These are phyloP conservation scores for Liriodendron chinense DNA, from an alignment of 164 flowering plant species.

Conservation along the genomic window DNA sequence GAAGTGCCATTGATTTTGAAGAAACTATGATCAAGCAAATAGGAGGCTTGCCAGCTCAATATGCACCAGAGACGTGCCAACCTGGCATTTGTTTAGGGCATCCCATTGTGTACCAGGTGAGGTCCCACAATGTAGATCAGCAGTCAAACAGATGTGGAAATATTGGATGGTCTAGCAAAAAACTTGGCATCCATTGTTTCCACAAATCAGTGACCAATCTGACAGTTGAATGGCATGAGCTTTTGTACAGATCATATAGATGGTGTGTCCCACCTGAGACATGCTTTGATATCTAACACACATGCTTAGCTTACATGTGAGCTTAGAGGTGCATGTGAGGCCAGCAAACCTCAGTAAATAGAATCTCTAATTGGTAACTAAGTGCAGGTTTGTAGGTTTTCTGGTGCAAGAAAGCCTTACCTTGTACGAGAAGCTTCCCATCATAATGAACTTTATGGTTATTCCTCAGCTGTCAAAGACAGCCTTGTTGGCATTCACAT, in stretches of 20 bases:
- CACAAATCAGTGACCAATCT: not conserved
- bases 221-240: not conserved
- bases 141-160: not conserved
- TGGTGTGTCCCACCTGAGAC: not conserved
- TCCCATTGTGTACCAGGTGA: not conserved
- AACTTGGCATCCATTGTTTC: not conserved
- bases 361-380: not conserved
- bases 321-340: not conserved
- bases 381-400: not conserved
- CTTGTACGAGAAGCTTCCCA: conserved; percentile 70
- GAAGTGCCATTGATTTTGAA: too few species aligned
- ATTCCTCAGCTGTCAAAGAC: conserved; percentile 68
- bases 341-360: not conserved
- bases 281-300: not conserved
- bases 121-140: not conserved
- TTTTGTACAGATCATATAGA: not conserved
- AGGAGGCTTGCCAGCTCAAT: not conserved
- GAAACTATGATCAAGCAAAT: too few species aligned
- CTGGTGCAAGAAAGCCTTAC: conserved; percentile 22
- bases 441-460: conserved; percentile 66
- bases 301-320: not conserved
- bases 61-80: not conserved
- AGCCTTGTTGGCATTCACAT: conserved; percentile 52
- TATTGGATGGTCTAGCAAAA: too few species aligned
- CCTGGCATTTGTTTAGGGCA: not conserved